A percentile compares a stretch with the other conserved stretches of the same genome.
Conservation (phyloP, 2,329 filamentous ascomycete genomes). For the Aspergillus aculeatus region DNA sequence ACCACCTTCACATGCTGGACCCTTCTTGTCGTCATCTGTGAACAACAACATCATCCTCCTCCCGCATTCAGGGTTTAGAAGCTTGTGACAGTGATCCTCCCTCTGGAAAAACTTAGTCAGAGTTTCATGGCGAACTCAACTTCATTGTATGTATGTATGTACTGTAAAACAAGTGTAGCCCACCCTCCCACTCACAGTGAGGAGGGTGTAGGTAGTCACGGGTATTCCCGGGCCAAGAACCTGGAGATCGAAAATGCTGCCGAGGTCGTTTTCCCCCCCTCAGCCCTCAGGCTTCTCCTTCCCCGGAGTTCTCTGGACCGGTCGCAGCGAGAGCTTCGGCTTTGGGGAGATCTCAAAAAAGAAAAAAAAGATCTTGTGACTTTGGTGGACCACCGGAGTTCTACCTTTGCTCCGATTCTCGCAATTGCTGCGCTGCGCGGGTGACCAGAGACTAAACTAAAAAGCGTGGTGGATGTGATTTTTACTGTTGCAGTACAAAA, state of each 20-base stretch:
- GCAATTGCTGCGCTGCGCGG: not conserved
- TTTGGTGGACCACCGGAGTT: not conserved
- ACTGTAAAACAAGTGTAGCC: not conserved
- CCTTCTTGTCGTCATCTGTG: conserved; percentile 5
- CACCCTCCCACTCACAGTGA: no score
- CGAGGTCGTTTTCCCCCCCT: conserved; percentile 11
- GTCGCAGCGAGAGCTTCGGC: not conserved
- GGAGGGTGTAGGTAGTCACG: not conserved
- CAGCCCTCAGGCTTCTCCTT: not conserved
- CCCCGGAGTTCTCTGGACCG: not conserved
- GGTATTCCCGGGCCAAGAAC: conserved; percentile 15
- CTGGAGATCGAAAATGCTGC: conserved; percentile 9
- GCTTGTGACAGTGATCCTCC: not conserved
- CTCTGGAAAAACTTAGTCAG: not conserved
- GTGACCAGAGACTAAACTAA: no score
- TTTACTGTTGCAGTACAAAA: not conserved
- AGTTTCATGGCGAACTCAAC: not conserved
- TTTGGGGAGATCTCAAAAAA: no score
- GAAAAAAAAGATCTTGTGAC: not conserved
- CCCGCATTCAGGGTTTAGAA: not conserved
- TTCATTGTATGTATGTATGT: not conserved
- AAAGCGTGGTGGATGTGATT: no score
- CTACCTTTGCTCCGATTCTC: not conserved
- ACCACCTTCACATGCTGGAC: conserved; percentile 16
- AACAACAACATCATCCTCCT: not conserved